These are phyloP conservation scores for Fusarium transvaalense DNA, from an alignment of 2,329 filamentous ascomycete genomes.

Conservation along the genomic window DNA sequence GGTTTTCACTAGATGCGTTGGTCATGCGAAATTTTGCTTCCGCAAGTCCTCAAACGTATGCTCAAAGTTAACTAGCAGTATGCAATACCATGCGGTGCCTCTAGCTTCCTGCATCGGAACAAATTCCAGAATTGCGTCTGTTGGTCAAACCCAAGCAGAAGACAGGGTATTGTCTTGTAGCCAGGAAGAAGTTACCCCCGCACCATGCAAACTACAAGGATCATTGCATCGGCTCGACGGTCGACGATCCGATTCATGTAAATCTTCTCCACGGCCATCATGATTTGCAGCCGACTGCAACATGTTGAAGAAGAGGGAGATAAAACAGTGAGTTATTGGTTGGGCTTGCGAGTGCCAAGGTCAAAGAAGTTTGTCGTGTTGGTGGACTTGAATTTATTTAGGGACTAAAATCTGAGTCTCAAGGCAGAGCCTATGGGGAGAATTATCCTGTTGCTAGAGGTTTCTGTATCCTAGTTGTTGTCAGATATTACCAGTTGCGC, in stretches of 20 bases:
- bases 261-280: not conserved
- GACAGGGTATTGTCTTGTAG: not conserved
- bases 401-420: no score
- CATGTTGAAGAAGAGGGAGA: not conserved
- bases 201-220: not conserved
- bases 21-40: not conserved
- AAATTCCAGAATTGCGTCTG: not conserved
- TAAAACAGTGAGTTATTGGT: no score
- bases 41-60: not conserved
- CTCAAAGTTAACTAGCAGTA: not conserved
- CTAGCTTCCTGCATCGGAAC: not conserved
- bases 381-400: no score
- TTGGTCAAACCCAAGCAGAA: not conserved
- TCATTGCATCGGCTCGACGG: not conserved
- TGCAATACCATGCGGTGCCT: not conserved
- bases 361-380: no score
- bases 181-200: not conserved
- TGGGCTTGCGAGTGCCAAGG: no score
- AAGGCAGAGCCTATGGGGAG: no score
- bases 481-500: no score
- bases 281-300: not conserved
- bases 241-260: not conserved
- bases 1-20: not conserved
- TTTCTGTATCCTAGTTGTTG: no score
- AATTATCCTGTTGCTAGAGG: no score